These are phyloP conservation scores for Suhomyces atakaporum DNA, from an alignment of 1,139 yeast genomes.

Conservation along the genomic window DNA sequence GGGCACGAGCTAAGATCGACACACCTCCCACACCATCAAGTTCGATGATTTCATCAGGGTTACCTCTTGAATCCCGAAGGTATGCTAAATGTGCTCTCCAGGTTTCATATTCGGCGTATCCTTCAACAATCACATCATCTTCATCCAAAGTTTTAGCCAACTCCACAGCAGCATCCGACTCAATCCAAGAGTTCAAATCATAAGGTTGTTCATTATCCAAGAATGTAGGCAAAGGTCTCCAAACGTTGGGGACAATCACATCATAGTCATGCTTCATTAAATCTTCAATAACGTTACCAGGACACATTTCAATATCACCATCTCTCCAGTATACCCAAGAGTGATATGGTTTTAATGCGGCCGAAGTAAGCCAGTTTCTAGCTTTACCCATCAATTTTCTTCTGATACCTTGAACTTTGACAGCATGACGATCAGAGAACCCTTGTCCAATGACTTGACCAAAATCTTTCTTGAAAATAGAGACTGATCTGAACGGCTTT, in stretches of 20 bases:
- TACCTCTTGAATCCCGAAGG: conserved; percentile 62
- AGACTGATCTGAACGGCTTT: conserved; percentile 74
- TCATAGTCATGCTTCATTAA: conserved; percentile 75
- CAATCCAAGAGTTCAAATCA: conserved; percentile 88
- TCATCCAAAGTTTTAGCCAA: conserved; percentile 68
- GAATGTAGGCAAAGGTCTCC: conserved; percentile 83
- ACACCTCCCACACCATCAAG: conserved; percentile 93
- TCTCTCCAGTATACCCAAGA: conserved; percentile 97
- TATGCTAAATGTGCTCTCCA: conserved; percentile 85
- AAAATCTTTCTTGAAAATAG: conserved; percentile 79
- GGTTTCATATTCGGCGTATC: conserved; percentile 87
- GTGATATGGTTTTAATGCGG: conserved; percentile 79
- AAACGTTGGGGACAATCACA: conserved; percentile 85
- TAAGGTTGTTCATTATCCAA: conserved; percentile 80
- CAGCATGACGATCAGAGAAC: conserved; percentile 85
- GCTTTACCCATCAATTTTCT: conserved; percentile 90
- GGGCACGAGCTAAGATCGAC: conserved; percentile 78
- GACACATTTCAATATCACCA: conserved; percentile 83
- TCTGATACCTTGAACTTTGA: conserved; percentile 85
- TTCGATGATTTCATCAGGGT: conserved; percentile 66
- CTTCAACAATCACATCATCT: conserved; percentile 89
- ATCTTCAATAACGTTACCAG: conserved; percentile 76
- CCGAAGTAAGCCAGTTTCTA: conserved; percentile 80
- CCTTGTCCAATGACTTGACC: conserved; percentile 88
- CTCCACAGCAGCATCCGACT: conserved; percentile 68